Base-by-base conservation (phyloP, 1,284 basidiomycete species). In the Ceratorhiza oryzae-sativae region DNA sequence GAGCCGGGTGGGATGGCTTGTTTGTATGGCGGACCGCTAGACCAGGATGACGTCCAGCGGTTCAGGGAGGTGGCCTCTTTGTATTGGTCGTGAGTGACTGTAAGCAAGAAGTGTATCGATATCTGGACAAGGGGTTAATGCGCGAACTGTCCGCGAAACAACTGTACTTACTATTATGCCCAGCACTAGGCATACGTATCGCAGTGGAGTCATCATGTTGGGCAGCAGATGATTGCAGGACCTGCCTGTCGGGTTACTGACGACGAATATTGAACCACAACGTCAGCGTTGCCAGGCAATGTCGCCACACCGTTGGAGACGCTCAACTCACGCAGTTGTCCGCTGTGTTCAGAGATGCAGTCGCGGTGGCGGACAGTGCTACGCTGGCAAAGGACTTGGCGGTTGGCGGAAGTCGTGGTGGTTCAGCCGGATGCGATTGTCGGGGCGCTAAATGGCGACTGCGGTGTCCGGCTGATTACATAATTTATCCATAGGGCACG, bases 191-290 rank as follows among this genome's bases (percentile, higher is more conserved):
- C 91, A 77, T 63, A 90, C 82, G 78, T 92, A 92, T 78, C 90
- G 88, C 85, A 88, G 87, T 74, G 87, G 87, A 74, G 90, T 89
- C 86, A 90, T 90, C 90, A 91, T 91, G 79, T 83, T 87, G 71
- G 51, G 41, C 27, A 46, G 49, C 32, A 60, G 41, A 65, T 15
- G n/a, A 32, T 65, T 45, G 41, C 58, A 59, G 15, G 15, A 30
- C 51, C 51, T 30, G 51, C 15, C 27, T 55, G 25, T 34, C 30
- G 13, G n/a, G 18, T 55, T 9, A 55, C 51, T 55, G 13, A 13
- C 36, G 36, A 55, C 27, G 51, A 30, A 63, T 13, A n/a, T 61
- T n/a, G n/a, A 42, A 27, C 39, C 42, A 41, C 41, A 36, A 25
- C 18, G 60, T 55, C 42, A 62, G 30, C 60, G 41, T 32, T 32